Conservation (phyloP, 116 monocot genomes). For the Iris pallida region DNA sequence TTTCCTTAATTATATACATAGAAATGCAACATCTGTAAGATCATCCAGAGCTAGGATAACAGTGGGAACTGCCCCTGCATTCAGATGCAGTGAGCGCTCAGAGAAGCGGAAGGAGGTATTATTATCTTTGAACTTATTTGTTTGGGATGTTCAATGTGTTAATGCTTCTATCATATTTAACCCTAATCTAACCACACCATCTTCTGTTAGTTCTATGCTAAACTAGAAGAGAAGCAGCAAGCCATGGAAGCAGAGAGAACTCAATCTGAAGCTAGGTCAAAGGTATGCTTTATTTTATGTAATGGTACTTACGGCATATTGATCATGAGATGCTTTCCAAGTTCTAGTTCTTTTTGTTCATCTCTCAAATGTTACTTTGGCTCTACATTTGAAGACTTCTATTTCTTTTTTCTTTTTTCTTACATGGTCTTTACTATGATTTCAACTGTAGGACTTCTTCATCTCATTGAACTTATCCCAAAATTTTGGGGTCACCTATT, state of each 20-base stretch:
- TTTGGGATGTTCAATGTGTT: not conserved
- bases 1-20: slow-evolving; percentile 32
- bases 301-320: too few species aligned
- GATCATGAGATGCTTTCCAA: too few species aligned
- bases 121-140: not conserved
- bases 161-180: not conserved
- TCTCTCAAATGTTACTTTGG: too few species aligned
- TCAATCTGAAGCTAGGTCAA: slow-evolving; percentile 44
- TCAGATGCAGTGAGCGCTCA: slow-evolving; percentile 63
- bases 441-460: too few species aligned
- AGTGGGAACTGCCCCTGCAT: slow-evolving; percentile 54
- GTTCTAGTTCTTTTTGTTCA: too few species aligned
- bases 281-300: slow-evolving; percentile 18
- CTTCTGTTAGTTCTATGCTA: slow-evolving; percentile 10
- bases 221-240: slow-evolving; percentile 62
- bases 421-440: too few species aligned
- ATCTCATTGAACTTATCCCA: too few species aligned
- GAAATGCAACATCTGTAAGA: slow-evolving; percentile 39
- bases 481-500: too few species aligned
- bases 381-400: too few species aligned
- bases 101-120: slow-evolving; percentile 89
- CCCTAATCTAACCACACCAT: not conserved
- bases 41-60: slow-evolving; percentile 43
- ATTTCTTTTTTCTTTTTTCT: too few species aligned
- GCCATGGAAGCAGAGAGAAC: slow-evolving; percentile 76